phyloP scores from a whole-genome alignment of 2,329 filamentous ascomycete genomes.

The Epichloe elymi region DNA sequence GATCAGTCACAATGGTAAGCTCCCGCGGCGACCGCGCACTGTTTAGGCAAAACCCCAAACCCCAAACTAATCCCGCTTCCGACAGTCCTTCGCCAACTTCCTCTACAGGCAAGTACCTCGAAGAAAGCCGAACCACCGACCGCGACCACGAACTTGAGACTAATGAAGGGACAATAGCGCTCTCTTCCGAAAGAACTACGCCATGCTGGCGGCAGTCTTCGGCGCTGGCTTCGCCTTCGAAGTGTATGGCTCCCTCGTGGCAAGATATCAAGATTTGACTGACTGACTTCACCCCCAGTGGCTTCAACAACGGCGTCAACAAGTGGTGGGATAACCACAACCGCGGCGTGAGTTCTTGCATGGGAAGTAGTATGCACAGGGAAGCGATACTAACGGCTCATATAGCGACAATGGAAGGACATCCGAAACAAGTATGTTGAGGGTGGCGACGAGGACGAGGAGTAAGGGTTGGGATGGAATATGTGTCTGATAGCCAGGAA shows the following conservation, averaged over 20 bases:
- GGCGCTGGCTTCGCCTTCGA: constrained; percentile 79
- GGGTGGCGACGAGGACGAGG: constrained; percentile 53
- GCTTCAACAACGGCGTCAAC: constrained; percentile 71
- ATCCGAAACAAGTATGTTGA: constrained; percentile 83
- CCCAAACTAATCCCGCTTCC: constrained; percentile 23
- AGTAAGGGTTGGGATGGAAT: constrained; percentile 13
- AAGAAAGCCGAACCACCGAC: constrained; percentile 8
- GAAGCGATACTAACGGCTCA: constrained; percentile 14
- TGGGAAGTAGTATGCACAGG: neutral
- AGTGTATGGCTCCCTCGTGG: constrained; percentile 51
- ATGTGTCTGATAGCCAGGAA: neutral
- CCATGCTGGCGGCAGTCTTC: constrained; percentile 83
- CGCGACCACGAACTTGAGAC: constrained; percentile 9
- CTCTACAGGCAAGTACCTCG: constrained; percentile 26
- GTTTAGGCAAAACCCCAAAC: neutral
- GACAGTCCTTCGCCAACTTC: constrained; percentile 21
- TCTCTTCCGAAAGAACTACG: constrained; percentile 74
- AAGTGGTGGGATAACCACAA: constrained; percentile 85
- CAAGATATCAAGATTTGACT: constrained; percentile 9
- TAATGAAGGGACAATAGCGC: constrained; percentile 40
- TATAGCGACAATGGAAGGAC: constrained; percentile 98
- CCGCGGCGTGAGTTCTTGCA: constrained; percentile 59
- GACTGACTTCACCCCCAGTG: constrained; percentile 39
- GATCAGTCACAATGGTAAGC: constrained; percentile 25
- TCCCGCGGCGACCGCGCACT: neutral